phyloP scores from a whole-genome alignment of 495 filamentous ascomycete genomes.

The Thozetella sp. region DNA sequence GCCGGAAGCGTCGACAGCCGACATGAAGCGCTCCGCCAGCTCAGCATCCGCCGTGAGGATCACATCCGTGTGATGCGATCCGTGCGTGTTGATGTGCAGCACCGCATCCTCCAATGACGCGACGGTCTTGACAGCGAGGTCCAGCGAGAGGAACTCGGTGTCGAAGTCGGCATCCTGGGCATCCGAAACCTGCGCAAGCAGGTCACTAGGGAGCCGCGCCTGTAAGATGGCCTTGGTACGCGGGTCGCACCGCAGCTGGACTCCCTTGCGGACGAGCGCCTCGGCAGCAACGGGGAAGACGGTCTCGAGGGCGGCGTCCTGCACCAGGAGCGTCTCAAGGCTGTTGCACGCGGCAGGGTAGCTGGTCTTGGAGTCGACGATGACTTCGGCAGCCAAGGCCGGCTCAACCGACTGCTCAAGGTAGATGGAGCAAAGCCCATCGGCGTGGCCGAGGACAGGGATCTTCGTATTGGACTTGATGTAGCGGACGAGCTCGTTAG shows the following conservation, averaged over 20 bases:
- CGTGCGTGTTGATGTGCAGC: conserved; percentile 86
- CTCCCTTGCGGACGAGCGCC: conserved; percentile 73
- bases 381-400: conserved; percentile 71
- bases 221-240: conserved; percentile 62
- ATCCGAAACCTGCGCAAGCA: conserved; percentile 53
- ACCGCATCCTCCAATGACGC: conserved; percentile 69
- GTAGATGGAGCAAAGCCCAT: conserved; percentile 91
- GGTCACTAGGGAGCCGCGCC: conserved; percentile 28
- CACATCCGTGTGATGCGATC: conserved; percentile 92
- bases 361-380: conserved; percentile 89
- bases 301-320: conserved; percentile 67
- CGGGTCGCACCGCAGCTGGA: conserved; percentile 82
- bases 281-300: conserved; percentile 72
- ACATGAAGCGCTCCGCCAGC: conserved; percentile 78
- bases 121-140: conserved; percentile 83
- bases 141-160: conserved; percentile 88
- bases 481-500: conserved; percentile 88
- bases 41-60: conserved; percentile 73
- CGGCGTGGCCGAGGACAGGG: conserved; percentile 94
- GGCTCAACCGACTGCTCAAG: conserved; percentile 78
- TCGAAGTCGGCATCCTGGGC: conserved; percentile 71
- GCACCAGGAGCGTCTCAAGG: conserved; percentile 85
- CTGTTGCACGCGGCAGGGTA: conserved; percentile 98
- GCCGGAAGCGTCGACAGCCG: conserved; percentile 82
- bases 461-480: conserved; percentile 91